Evolutionary conservation across 2,329 filamentous ascomycete species (phyloP), one percentile per base, ranked within the genome.

Genomic region (Xylaria sp.): DNA sequence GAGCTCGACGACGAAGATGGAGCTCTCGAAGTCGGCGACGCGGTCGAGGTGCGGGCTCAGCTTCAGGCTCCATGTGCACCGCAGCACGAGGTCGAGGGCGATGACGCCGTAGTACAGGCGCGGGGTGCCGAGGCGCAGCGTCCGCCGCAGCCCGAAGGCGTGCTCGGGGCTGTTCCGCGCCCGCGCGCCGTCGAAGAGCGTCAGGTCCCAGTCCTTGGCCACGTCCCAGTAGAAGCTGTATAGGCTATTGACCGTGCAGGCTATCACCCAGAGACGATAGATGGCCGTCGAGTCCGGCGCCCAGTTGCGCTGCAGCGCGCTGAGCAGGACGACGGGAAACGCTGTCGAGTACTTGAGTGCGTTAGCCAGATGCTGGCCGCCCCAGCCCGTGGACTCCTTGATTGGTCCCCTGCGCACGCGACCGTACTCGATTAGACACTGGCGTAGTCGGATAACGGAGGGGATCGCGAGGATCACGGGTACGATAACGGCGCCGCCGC

Each of bases 211-310:
- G 81, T 99, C 95, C 79, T 93, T 95, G 57, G 92, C 85, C 29
- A 98, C 88, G 72, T 99, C 95, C 95, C 95, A 99, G 82, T 95
- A 99, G 80, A 98, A 98, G n/a, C 90, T 93, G 78, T 97, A 99
- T 44, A 90, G 81, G 13, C 92, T 96, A 76, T 99, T 97, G 70
- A 95, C 73, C 33, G 92, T 80, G 29, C 92, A 90, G 43, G 90
- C 90, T 35, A 84, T 77, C 29, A 96, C 80, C 88, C 92, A 95
- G 48, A 80, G 79, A 40, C 80, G 80, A 74, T 86, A 84, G 59
- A 85, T 72, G 0, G 74, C 71, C 3, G 78, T 74, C 4, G 79
- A 76, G 7, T 78, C 75, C 3, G 76, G 70, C 9, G 69, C 74
- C 21, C 74, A 76, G 35, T 74, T 73, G 63, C 91, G 85, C 78